Evolutionary conservation across 805 yeast genomes (phyloP).

Genomic region (Komagataella kurtzmanii): DNA sequence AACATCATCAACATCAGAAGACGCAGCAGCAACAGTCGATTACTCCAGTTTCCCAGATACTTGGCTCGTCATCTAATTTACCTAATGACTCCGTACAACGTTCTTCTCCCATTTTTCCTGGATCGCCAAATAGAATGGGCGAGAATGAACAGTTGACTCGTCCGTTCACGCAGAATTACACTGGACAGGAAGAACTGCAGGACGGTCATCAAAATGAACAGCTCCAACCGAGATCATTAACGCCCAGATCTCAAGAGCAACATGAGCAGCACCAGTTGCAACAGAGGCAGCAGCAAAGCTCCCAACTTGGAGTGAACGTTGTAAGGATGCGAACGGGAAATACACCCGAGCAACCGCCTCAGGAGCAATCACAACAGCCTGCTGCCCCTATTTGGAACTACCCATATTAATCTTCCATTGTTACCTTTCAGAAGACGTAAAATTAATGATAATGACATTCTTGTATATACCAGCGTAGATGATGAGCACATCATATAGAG

Average conservation of each 20-base stretch:
- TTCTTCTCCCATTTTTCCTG: not conserved
- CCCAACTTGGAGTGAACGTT: not conserved
- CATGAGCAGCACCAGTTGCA: constrained; percentile 4
- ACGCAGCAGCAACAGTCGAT: not conserved
- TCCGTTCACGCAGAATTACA: not conserved
- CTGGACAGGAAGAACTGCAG: not conserved
- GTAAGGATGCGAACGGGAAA: not conserved
- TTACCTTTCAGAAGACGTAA: not conserved
- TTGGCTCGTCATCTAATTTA: not conserved
- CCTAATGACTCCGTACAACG: not conserved
- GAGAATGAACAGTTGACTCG: not conserved
- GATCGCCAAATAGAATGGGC: not conserved
- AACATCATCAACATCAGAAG: not conserved
- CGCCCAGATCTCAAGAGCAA: constrained; percentile 1
- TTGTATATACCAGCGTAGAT: not conserved
- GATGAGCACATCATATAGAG: not conserved
- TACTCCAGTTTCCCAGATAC: not conserved
- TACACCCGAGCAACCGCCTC: not conserved
- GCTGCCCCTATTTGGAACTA: not conserved
- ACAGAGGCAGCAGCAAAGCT: not conserved
- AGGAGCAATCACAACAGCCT: not conserved
- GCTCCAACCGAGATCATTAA: constrained; percentile 1
- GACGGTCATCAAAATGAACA: not conserved
- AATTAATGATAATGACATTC: not conserved
- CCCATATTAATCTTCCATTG: not conserved